Evolutionary conservation across 768 basidiomycete genomes (phyloP).

Genomic region (Xerocomellus chrysenteron): DNA sequence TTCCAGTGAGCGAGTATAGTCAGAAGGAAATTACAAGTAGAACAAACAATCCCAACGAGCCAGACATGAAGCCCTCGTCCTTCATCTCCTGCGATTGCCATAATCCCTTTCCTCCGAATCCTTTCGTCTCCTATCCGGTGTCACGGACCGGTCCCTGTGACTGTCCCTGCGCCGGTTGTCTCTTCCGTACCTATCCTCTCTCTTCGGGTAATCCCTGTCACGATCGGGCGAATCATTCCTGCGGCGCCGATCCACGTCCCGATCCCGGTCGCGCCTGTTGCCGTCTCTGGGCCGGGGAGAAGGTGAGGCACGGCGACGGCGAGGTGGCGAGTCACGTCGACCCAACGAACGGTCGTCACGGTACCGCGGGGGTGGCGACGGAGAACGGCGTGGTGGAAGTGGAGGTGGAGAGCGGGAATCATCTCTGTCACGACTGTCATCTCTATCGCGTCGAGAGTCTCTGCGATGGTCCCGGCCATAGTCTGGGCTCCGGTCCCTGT

Average conservation of each 20-base stretch:
- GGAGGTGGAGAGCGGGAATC: constrained; percentile 37
- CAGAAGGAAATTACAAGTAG: constrained; percentile 2
- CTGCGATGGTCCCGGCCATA: constrained; percentile 19
- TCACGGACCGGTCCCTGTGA: constrained; percentile 22
- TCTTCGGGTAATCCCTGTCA: constrained; percentile 15
- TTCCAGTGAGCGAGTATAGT: background rate
- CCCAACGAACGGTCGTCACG: constrained; percentile 22
- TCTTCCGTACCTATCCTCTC: constrained; percentile 24
- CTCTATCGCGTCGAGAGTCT: constrained; percentile 16
- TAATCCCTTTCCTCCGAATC: constrained; percentile 25
- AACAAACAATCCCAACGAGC: background rate
- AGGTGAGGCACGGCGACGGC: constrained; percentile 21
- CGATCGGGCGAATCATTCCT: constrained; percentile 27
- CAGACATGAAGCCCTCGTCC: background rate
- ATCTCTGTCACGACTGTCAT: constrained; percentile 26
- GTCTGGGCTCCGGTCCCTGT: constrained; percentile 24
- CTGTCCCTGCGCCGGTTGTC: constrained; percentile 23
- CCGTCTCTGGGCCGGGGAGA: constrained; percentile 24
- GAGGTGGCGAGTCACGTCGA: constrained; percentile 27
- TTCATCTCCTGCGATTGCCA: constrained; percentile 22
- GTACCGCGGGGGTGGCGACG: constrained; percentile 29
- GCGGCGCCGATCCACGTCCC: constrained; percentile 27
- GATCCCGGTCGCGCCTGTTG: constrained; percentile 17
- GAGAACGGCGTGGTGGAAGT: constrained; percentile 30
- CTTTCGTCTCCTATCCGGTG: constrained; percentile 24